Evolutionary conservation across 805 yeast genomes (phyloP).

Genomic region (Maudiozyma turicensis): DNA sequence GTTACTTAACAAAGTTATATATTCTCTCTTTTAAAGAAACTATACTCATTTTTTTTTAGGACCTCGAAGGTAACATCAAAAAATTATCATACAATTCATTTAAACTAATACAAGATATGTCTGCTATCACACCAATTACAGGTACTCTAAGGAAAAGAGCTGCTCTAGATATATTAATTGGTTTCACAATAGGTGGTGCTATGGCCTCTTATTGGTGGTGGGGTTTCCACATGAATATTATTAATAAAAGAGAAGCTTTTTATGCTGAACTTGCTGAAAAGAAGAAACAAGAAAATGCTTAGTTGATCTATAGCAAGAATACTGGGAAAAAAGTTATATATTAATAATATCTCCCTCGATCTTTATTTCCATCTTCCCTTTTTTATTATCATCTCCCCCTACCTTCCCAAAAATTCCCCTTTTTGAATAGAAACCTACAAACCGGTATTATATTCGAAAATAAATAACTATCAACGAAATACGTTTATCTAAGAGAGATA

Average conservation of each 20-base stretch:
- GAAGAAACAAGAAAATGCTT: slow-evolving; percentile 36
- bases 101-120: slow-evolving; percentile 3
- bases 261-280: slow-evolving; percentile 70
- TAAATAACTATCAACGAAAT: too few relatives aligned
- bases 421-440: too few relatives aligned
- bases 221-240: slow-evolving; percentile 67
- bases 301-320: slow-evolving; percentile 2
- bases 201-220: slow-evolving; percentile 77
- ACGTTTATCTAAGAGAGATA: too few relatives aligned
- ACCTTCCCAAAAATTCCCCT: too few relatives aligned
- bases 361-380: not conserved
- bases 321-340: not conserved
- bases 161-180: slow-evolving; percentile 66
- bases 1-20: not conserved
- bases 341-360: not conserved
- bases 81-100: not conserved
- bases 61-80: not conserved
- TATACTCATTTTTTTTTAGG: too few relatives aligned
- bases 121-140: slow-evolving; percentile 79
- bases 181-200: slow-evolving; percentile 51
- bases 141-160: slow-evolving; percentile 77
- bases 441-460: too few relatives aligned
- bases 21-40: not conserved
- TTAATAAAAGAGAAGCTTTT: slow-evolving; percentile 73
- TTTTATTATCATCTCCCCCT: not conserved